A percentile compares a stretch with the other conserved stretches of the same genome.
These are phyloP conservation scores for Miscanthus lutarioriparius DNA, from an alignment of 176 grass and related monocot genomes.

Conservation along the genomic window DNA sequence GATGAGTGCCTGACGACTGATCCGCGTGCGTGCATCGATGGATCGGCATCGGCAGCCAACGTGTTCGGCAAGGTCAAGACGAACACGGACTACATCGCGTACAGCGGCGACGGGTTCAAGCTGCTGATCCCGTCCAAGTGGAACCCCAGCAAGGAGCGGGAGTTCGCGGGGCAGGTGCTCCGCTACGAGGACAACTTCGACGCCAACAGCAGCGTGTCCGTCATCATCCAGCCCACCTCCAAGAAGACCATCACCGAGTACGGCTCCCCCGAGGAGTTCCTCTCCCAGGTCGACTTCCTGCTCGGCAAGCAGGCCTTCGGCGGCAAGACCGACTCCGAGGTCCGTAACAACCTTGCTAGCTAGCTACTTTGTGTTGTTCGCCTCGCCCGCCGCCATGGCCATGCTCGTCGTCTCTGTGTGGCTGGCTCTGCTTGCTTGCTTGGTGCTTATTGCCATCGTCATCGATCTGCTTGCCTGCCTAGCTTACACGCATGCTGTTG, in stretches of 20 bases:
- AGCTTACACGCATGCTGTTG: background rate
- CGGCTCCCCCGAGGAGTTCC: conserved; percentile 79
- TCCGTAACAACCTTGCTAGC: background rate
- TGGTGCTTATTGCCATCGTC: too few relatives aligned
- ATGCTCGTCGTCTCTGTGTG: too few relatives aligned
- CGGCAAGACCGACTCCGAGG: conserved; percentile 91
- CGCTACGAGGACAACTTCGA: conserved; percentile 98
- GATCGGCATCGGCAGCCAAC: conserved; percentile 46
- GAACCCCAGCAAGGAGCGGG: conserved; percentile 89
- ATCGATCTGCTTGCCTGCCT: too few relatives aligned
- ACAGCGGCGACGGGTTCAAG: conserved; percentile 82
- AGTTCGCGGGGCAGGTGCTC: conserved; percentile 89
- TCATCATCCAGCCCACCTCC: conserved; percentile 70
- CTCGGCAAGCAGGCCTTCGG: conserved; percentile 72
- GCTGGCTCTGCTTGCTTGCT: too few relatives aligned
- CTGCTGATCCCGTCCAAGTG: conserved; percentile 85
- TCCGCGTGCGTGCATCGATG: background rate
- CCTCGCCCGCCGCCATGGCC: too few relatives aligned
- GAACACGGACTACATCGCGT: conserved; percentile 71
- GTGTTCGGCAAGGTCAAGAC: conserved; percentile 89
- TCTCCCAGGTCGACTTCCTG: conserved; percentile 75
- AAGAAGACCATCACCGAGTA: conserved; percentile 89
- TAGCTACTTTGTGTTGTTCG: too few relatives aligned
- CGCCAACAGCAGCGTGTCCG: conserved; percentile 75
- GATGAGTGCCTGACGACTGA: background rate